These are phyloP conservation scores for Cadophora sp. DNA, from an alignment of 2,329 filamentous ascomycete species.

Conservation along the genomic window DNA sequence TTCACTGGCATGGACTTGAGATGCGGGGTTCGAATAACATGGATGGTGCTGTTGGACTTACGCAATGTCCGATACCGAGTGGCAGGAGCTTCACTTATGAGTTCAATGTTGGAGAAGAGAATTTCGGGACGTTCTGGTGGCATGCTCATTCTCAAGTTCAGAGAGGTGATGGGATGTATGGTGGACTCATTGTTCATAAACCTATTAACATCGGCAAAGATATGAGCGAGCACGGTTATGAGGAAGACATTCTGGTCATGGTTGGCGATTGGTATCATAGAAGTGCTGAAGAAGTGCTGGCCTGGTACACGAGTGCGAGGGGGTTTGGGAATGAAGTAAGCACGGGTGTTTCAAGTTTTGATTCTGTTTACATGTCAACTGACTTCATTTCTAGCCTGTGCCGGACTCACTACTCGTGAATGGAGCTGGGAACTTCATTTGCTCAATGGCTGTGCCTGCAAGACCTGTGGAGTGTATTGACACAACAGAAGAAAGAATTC, in stretches of 20 bases:
- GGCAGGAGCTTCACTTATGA: constrained; percentile 43
- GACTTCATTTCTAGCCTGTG: constrained; percentile 53
- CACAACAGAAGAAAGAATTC: constrained; percentile 30
- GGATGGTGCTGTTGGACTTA: constrained; percentile 64
- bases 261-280: constrained; percentile 59
- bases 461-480: constrained; percentile 52
- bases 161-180: constrained; percentile 55
- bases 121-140: constrained; percentile 44
- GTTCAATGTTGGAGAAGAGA: constrained; percentile 47
- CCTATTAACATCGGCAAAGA: constrained; percentile 33
- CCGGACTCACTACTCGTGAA: constrained; percentile 57
- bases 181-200: constrained; percentile 54
- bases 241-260: constrained; percentile 53
- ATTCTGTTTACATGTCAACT: too few species aligned
- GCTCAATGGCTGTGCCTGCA: constrained; percentile 53
- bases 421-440: constrained; percentile 53
- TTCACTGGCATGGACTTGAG: constrained; percentile 67
- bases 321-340: constrained; percentile 53
- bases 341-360: too few species aligned
- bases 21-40: constrained; percentile 60
- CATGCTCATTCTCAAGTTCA: constrained; percentile 54
- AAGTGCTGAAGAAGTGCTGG: constrained; percentile 49
- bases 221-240: constrained; percentile 38
- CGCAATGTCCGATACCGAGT: constrained; percentile 42
- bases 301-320: constrained; percentile 52